These are phyloP conservation scores for Paraconiothyrium brasiliense DNA, from an alignment of 2,329 filamentous ascomycete species.

Conservation along the genomic window DNA sequence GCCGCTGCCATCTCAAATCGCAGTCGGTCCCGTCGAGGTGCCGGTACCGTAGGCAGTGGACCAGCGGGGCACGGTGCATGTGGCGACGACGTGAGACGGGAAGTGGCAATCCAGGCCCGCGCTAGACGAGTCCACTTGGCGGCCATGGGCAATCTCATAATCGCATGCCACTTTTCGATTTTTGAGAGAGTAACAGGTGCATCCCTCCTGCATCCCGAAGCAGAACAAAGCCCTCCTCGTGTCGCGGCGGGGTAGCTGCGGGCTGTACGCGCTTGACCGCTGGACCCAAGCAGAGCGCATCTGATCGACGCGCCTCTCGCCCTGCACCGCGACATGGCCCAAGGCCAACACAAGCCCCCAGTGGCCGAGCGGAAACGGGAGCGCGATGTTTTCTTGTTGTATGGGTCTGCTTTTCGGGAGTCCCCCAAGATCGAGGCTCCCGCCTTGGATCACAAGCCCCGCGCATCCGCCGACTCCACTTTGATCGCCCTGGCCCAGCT, in stretches of 20 bases:
- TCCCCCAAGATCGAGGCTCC: slow-evolving; percentile 29
- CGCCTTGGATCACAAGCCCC: slow-evolving; percentile 27
- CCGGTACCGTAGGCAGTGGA: too few species aligned
- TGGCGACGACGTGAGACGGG: neutral
- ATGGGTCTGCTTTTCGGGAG: slow-evolving; percentile 36
- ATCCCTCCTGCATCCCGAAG: neutral
- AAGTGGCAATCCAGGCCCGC: slow-evolving; percentile 2
- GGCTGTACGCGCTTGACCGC: neutral
- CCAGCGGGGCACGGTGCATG: neutral
- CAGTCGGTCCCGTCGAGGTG: neutral
- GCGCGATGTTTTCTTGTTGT: slow-evolving; percentile 38
- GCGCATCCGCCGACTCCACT: slow-evolving; percentile 37
- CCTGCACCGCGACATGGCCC: neutral
- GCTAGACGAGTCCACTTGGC: neutral
- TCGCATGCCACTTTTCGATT: neutral
- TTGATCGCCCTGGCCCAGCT: slow-evolving; percentile 49
- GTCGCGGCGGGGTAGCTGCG: slow-evolving; percentile 2
- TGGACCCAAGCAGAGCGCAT: slow-evolving; percentile 4
- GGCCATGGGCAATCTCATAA: neutral
- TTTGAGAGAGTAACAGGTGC: neutral
- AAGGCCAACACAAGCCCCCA: neutral
- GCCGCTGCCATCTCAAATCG: neutral
- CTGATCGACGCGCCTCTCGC: neutral
- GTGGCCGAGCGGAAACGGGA: slow-evolving; percentile 33
- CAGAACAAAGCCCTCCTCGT: neutral